Conservation (phyloP, 1,284 basidiomycete genomes). For the Mixia osmundae region DNA sequence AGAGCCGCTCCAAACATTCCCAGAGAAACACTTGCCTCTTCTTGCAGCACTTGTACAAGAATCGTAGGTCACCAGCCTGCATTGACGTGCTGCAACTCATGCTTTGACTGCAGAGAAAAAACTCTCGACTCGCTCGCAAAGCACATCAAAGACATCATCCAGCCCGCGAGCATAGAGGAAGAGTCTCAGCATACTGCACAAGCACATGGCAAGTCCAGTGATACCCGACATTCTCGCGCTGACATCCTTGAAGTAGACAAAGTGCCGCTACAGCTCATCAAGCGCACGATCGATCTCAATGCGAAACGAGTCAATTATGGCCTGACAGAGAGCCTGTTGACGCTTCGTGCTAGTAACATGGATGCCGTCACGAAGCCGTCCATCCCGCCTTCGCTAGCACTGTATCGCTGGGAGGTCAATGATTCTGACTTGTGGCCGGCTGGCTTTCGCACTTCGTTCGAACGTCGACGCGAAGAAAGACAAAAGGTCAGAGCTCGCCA, state of each 20-base stretch:
- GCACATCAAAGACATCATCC: too few species aligned
- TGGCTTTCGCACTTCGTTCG: too few species aligned
- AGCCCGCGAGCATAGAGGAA: too few species aligned
- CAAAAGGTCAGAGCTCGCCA: too few species aligned
- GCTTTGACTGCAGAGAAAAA: not conserved
- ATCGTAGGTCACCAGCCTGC: not conserved
- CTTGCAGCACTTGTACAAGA: not conserved
- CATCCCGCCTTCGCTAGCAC: not conserved
- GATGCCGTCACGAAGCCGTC: not conserved
- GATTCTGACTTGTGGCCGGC: not conserved
- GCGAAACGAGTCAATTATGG: conserved; percentile 1
- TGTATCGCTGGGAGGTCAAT: conserved; percentile 1
- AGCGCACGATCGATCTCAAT: not conserved
- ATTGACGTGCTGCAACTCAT: not conserved
- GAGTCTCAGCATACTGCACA: not conserved
- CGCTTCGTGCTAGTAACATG: not conserved
- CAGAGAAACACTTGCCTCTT: not conserved
- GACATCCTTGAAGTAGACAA: not conserved
- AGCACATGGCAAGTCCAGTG: not conserved
- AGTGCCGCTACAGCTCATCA: not conserved
- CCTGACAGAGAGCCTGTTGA: too few species aligned
- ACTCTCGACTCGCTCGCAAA: not conserved
- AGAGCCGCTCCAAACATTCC: not conserved
- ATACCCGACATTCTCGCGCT: not conserved
- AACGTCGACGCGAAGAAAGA: too few species aligned